phyloP scores from a whole-genome alignment of 257 asterid genomes.

The Leonotis leonurus region DNA sequence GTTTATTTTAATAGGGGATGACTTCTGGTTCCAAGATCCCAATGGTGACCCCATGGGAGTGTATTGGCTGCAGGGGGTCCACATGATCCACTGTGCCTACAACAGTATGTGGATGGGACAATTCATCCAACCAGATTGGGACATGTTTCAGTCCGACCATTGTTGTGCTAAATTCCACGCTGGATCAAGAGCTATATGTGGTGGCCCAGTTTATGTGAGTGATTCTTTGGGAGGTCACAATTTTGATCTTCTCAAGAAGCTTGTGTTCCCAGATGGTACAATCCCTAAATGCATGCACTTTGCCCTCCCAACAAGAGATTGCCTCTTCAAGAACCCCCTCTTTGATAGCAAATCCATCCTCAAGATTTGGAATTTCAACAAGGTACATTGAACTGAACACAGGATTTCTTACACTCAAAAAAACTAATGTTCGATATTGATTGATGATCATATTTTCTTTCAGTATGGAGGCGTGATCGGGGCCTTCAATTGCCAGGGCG shows the following conservation, averaged over 20 bases:
- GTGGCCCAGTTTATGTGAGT: conserved; percentile 71
- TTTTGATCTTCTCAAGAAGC: conserved; percentile 45
- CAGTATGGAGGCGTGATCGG: conserved; percentile 71
- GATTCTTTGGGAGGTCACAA: conserved; percentile 69
- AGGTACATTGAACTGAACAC: no score
- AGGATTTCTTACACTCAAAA: not conserved
- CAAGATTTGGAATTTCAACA: conserved; percentile 72
- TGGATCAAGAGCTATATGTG: conserved; percentile 73
- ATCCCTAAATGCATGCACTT: conserved; percentile 54
- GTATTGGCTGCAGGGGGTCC: conserved; percentile 79
- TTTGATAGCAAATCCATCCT: conserved; percentile 59
- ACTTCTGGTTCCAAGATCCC: conserved; percentile 79
- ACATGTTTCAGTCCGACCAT: conserved; percentile 75
- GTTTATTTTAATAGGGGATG: conserved; percentile 43
- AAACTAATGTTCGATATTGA: no score
- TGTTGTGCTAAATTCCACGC: conserved; percentile 64
- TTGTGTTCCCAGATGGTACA: conserved; percentile 55
- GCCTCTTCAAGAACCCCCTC: conserved; percentile 68
- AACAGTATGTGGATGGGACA: conserved; percentile 87
- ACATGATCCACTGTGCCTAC: conserved; percentile 80
- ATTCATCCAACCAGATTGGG: conserved; percentile 74
- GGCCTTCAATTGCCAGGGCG: conserved; percentile 79
- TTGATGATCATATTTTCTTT: no score
- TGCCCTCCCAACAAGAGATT: conserved; percentile 75
- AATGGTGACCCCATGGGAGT: conserved; percentile 77